phyloP scores from a whole-genome alignment of 2,329 filamentous ascomycete genomes.

The Ophidiomyces ophidiicola region DNA sequence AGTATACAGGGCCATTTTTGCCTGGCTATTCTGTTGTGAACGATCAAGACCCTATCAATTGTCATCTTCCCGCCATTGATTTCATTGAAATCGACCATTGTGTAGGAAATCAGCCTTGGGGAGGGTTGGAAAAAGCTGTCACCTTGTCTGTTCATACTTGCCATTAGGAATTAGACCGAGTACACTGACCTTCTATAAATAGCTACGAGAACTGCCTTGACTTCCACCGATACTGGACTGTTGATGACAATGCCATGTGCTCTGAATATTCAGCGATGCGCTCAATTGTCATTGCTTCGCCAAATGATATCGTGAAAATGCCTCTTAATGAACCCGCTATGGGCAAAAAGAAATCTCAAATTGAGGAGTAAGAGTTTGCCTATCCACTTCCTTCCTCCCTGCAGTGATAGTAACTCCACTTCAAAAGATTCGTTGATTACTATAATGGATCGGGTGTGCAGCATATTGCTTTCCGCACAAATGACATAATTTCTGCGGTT shows the following conservation, averaged over 20 bases:
- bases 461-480: constrained; percentile 74
- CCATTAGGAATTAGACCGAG: background rate
- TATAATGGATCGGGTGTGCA: constrained; percentile 78
- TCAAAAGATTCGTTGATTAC: constrained; percentile 50
- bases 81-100: constrained; percentile 79
- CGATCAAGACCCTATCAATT: constrained; percentile 32
- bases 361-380: constrained; percentile 55
- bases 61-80: constrained; percentile 48
- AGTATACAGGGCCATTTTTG: constrained; percentile 62
- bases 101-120: constrained; percentile 89
- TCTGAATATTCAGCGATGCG: constrained; percentile 79
- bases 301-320: constrained; percentile 81
- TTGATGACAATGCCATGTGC: constrained; percentile 79
- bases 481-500: constrained; percentile 62
- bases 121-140: constrained; percentile 55
- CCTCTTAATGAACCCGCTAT: constrained; percentile 86
- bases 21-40: constrained; percentile 56
- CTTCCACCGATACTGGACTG: constrained; percentile 91
- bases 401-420: no score
- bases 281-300: constrained; percentile 73
- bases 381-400: background rate
- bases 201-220: constrained; percentile 73
- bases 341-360: constrained; percentile 77
- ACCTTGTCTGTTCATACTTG: constrained; percentile 34
- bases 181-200: background rate